Evolutionary conservation across 2,329 filamentous ascomycete genomes (phyloP).

Genomic region (Penicillium sclerotiorum): DNA sequence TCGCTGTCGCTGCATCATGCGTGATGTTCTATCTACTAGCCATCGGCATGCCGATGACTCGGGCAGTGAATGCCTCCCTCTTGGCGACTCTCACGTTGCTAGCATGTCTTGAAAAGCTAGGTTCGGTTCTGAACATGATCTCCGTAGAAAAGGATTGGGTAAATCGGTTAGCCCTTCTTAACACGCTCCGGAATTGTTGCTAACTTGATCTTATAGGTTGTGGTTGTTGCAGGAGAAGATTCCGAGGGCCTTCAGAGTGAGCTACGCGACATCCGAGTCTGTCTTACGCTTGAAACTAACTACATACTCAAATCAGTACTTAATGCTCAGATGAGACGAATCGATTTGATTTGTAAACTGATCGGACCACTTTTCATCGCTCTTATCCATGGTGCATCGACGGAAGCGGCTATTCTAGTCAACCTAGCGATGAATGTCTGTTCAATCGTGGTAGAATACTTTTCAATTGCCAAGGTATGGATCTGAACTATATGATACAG

Average conservation of each 20-base stretch:
- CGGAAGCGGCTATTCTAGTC: conserved; percentile 47
- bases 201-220: conserved; percentile 6
- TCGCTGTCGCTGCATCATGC: conserved; percentile 49
- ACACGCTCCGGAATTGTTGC: not conserved
- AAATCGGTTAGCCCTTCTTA: conserved; percentile 31
- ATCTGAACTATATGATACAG: too few relatives aligned
- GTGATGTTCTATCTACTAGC: conserved; percentile 37
- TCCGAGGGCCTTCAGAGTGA: conserved; percentile 3
- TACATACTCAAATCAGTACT: conserved; percentile 24
- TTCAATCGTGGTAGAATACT: conserved; percentile 37
- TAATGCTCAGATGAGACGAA: conserved; percentile 56
- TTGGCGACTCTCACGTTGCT: conserved; percentile 43
- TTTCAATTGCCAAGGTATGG: conserved; percentile 29
- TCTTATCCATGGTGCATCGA: conserved; percentile 44
- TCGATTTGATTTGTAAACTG: conserved; percentile 59
- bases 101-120: conserved; percentile 68
- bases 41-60: not conserved
- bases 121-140: conserved; percentile 64
- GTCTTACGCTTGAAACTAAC: not conserved
- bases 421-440: conserved; percentile 49
- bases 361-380: conserved; percentile 55
- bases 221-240: conserved; percentile 12
- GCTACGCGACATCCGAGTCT: not conserved
- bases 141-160: conserved; percentile 70
- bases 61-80: conserved; percentile 26